These are phyloP conservation scores for Poterioochromonas sp. DNA, from an alignment of 352 stramenopile species.

Conservation along the genomic window DNA sequence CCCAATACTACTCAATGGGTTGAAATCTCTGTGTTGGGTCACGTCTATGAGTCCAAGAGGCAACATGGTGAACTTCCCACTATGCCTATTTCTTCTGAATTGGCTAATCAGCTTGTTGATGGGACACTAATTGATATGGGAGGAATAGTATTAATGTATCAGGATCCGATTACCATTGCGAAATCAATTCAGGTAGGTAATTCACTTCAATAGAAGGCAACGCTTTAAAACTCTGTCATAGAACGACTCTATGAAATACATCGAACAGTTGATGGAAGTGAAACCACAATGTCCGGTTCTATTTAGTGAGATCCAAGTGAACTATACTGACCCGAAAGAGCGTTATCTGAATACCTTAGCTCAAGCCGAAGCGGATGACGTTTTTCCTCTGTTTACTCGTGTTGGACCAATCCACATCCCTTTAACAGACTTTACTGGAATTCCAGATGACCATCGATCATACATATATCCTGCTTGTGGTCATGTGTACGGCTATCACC, in stretches of 20 bases:
- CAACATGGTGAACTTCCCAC: not conserved
- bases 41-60: not conserved
- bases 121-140: constrained; percentile 21
- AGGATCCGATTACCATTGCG: not conserved
- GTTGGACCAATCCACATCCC: constrained; percentile 4
- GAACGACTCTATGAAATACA: not conserved
- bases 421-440: not conserved
- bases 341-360: too few relatives aligned
- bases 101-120: not conserved
- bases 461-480: constrained; percentile 29
- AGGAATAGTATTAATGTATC: constrained; percentile 7
- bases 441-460: not conserved
- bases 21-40: not conserved
- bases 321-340: not conserved
- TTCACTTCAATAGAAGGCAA: not conserved
- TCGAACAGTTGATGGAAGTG: not conserved
- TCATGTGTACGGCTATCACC: constrained; percentile 19
- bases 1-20: not conserved
- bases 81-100: not conserved
- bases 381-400: too few relatives aligned
- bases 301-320: not conserved
- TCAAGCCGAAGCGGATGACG: too few relatives aligned
- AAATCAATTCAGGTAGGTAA: not conserved
- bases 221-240: not conserved
- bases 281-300: constrained; percentile 1